phyloP scores from a whole-genome alignment of 345 rosid species.

The Citrus mangshanensis region DNA sequence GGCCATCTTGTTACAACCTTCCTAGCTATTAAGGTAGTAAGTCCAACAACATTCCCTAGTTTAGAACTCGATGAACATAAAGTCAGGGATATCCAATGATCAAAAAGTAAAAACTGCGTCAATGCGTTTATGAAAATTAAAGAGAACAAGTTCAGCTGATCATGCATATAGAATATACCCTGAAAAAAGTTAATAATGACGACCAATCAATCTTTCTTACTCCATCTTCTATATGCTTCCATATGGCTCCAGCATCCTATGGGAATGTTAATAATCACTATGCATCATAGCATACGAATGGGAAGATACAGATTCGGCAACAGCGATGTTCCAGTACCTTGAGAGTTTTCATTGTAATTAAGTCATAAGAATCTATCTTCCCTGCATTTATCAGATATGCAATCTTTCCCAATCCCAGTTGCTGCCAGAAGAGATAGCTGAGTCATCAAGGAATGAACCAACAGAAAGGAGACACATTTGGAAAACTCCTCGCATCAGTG shows the following conservation, averaged over 20 bases:
- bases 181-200: no score
- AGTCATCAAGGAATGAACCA: not conserved
- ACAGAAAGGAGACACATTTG: not conserved
- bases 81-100: not conserved
- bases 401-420: constrained; percentile 85
- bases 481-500: not conserved
- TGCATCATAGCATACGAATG: constrained; percentile 12
- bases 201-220: constrained; percentile 33
- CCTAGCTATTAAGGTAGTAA: not conserved
- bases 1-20: not conserved
- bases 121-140: not conserved
- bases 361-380: constrained; percentile 86
- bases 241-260: constrained; percentile 80
- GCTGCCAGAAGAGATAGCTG: constrained; percentile 44
- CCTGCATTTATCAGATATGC: constrained; percentile 86
- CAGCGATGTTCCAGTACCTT: constrained; percentile 42
- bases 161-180: no score
- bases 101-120: not conserved
- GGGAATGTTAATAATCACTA: not conserved
- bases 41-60: not conserved
- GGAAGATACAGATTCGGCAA: constrained; percentile 9
- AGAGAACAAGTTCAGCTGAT: no score
- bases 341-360: constrained; percentile 91
- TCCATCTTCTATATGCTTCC: constrained; percentile 91
- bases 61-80: not conserved